These are phyloP conservation scores for Tilletia setariae DNA, from an alignment of 1,284 basidiomycete species.

Conservation along the genomic window DNA sequence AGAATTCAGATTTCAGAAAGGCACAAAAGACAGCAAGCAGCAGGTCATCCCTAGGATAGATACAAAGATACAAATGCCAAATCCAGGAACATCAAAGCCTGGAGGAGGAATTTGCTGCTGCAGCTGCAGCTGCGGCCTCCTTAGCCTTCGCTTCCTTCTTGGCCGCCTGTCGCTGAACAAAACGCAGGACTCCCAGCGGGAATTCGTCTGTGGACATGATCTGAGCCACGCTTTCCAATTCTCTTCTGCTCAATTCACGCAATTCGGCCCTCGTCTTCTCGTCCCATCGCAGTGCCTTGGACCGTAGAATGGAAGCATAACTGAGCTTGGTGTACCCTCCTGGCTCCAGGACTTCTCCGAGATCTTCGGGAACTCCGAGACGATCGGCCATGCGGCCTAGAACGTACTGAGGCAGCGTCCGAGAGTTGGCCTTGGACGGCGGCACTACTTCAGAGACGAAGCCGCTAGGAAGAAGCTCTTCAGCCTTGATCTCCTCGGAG, in stretches of 20 bases:
- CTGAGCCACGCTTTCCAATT: conserved; percentile 24
- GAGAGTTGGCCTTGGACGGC: conserved; percentile 12
- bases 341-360: conserved; percentile 18
- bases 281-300: conserved; percentile 21
- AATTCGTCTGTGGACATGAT: conserved; percentile 23
- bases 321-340: conserved; percentile 21
- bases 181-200: conserved; percentile 22
- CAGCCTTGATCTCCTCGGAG: conserved; percentile 23
- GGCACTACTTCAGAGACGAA: conserved; percentile 26
- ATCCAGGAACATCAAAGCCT: too few species aligned
- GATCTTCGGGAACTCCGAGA: conserved; percentile 13
- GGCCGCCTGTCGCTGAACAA: conserved; percentile 23
- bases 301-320: conserved; percentile 21
- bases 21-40: background rate
- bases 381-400: conserved; percentile 5
- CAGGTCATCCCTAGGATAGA: too few species aligned
- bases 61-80: too few species aligned
- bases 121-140: background rate
- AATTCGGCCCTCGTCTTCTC: conserved; percentile 17
- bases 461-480: conserved; percentile 21
- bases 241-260: conserved; percentile 23
- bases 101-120: too few species aligned
- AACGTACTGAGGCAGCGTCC: conserved; percentile 10
- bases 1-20: background rate
- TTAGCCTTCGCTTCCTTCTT: conserved; percentile 21